A percentile compares a stretch with the other conserved stretches of the same genome.
These are phyloP conservation scores for Gypsophila paniculata DNA, from an alignment of 179 eudicot species.

Conservation along the genomic window DNA sequence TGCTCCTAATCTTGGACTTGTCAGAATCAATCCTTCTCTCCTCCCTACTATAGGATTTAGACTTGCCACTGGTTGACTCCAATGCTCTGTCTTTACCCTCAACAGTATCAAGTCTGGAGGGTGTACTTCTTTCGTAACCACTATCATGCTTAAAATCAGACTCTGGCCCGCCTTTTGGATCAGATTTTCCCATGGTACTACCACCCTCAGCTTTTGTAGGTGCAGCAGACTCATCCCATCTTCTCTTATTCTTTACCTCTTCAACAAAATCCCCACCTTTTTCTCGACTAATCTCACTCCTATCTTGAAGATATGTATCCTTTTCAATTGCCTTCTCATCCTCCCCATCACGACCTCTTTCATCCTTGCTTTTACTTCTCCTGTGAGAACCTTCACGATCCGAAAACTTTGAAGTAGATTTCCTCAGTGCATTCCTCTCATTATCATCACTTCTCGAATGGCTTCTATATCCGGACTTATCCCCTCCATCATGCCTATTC, in stretches of 20 bases:
- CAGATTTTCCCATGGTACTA: constrained; percentile 28
- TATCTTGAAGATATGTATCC: constrained; percentile 43
- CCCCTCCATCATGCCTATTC: constrained; percentile 50
- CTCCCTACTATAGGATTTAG: constrained; percentile 46
- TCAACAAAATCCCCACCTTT: constrained; percentile 50
- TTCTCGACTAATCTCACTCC: constrained; percentile 46
- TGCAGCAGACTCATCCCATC: constrained; percentile 54
- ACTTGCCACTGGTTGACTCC: constrained; percentile 46
- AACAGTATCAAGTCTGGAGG: constrained; percentile 31
- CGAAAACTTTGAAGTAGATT: constrained; percentile 39
- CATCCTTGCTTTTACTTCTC: constrained; percentile 48
- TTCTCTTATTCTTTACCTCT: constrained; percentile 45
- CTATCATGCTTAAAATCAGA: constrained; percentile 43
- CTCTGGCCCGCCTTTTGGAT: constrained; percentile 33
- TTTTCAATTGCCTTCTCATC: constrained; percentile 45
- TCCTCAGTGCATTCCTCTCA: constrained; percentile 43
- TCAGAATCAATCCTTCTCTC: constrained; percentile 51
- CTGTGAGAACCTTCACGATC: constrained; percentile 50
- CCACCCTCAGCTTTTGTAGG: constrained; percentile 35
- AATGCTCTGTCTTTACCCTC: constrained; percentile 35
- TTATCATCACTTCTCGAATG: constrained; percentile 46
- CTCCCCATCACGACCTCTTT: constrained; percentile 40
- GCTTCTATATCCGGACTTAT: constrained; percentile 43
- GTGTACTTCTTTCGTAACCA: constrained; percentile 37
- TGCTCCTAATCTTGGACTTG: constrained; percentile 50